Base-by-base conservation (phyloP, 495 filamentous ascomycete genomes). In the Hapsidospora chrysogenum region DNA sequence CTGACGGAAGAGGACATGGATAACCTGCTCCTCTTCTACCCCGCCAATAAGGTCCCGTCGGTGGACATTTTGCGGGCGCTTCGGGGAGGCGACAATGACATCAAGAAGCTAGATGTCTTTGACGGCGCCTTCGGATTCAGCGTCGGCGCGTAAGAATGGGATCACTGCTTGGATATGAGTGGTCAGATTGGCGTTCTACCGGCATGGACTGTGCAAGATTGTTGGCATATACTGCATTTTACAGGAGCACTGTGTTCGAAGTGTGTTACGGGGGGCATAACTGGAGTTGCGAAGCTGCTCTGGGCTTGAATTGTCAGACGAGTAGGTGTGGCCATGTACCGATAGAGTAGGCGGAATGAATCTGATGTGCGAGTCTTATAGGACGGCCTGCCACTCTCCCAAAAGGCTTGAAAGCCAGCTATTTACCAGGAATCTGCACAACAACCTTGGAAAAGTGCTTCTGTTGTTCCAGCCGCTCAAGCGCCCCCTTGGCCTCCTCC, bases 1-100 rank as follows among this genome's bases (percentile, higher is more conserved):
- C 78, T 97, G 73, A 64, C 70, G 17, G 85, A 92, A 20, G 60
- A 73, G 36, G 85, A 94, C 47, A 94, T 96, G 80, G 72, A 76
- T 17, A 61, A 55, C 20, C 54, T 97, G 17, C 50, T 96, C 20
- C 58, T 51, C 1, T 81, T 73, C 47, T 97, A 89, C 48, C 48
- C 58, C 19, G 51, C 70, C 0, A 54, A 57, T 18, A 51, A 57
- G 22, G 63, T 74, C 0, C 57, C 68, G 23, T 47, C 53, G 9
- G 38, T 68, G 15, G 56, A 60, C 8, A 57, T 61, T 37, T 47
- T 78, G 14, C 60, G 50, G 47, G 61, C 49, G 25, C 63, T 56
- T 60, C 64, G 60, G 39, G 33, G 33, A 8, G 64, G 50, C 17
- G 66, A 50, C 48, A 41, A 46, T 51, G 53, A 58, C 33, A 41